Conservation (phyloP, 2,329 filamentous ascomycete species). For the Thielaviopsis punctulata region DNA sequence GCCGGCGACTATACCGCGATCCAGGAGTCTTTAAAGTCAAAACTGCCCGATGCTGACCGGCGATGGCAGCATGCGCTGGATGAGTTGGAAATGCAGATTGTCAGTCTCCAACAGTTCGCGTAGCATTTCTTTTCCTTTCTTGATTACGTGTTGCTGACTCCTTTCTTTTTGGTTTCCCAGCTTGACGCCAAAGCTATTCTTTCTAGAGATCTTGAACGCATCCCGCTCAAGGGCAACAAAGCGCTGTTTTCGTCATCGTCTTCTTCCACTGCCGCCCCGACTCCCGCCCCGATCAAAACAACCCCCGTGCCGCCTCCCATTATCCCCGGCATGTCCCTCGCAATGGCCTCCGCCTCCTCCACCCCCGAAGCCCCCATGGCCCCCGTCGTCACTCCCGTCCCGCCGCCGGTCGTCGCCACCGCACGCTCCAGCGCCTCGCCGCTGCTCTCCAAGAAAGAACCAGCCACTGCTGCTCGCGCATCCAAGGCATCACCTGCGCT, state of each 20-base stretch:
- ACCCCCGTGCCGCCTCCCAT: constrained; percentile 10
- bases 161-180: constrained; percentile 14
- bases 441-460: constrained; percentile 9
- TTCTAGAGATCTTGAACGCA: constrained; percentile 11
- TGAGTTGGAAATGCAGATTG: constrained; percentile 39
- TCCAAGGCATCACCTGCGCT: constrained; percentile 6
- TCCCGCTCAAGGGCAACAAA: constrained; percentile 15
- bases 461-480: not conserved
- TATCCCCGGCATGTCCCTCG: constrained; percentile 1
- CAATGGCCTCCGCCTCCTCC: not conserved
- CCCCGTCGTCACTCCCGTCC: not conserved
- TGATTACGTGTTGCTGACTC: not conserved
- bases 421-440: constrained; percentile 5
- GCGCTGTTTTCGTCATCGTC: not conserved
- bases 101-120: constrained; percentile 19
- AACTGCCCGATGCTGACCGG: constrained; percentile 29
- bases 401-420: not conserved
- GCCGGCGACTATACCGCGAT: constrained; percentile 9
- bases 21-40: constrained; percentile 21
- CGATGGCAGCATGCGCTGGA: constrained; percentile 37
- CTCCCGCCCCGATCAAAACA: constrained; percentile 2
- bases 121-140: not conserved
- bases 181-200: constrained; percentile 31
- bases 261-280: constrained; percentile 5
- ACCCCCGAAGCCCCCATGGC: constrained; percentile 3